Evolutionary conservation across 345 rosid species (phyloP).

Genomic region (Gossypium rotundifolium): DNA sequence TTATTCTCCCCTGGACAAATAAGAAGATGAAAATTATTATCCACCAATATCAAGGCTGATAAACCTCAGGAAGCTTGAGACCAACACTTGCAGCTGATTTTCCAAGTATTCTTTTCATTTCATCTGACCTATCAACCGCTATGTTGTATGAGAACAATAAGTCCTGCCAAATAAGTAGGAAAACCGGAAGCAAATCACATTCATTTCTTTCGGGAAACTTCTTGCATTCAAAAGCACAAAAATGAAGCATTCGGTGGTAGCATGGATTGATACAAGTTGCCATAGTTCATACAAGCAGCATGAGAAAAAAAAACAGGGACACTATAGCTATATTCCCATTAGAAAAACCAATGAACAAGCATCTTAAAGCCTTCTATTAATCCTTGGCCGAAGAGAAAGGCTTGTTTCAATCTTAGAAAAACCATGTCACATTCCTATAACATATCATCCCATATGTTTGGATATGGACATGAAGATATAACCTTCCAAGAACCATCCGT

Average conservation of each 20-base stretch:
- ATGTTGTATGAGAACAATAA: slow-evolving; percentile 82
- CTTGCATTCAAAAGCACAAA: not conserved
- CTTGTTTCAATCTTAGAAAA: not conserved
- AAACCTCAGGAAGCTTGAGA: slow-evolving; percentile 79
- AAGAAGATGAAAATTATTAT: not conserved
- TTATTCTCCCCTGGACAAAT: not conserved
- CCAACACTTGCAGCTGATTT: slow-evolving; percentile 96
- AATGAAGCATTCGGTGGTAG: not conserved
- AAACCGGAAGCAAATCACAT: not conserved
- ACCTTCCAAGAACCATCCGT: too few species aligned
- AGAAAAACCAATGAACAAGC: not conserved
- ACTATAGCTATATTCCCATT: not conserved
- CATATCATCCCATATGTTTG: not conserved
- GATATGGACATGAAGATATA: too few species aligned
- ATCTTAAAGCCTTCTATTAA: not conserved
- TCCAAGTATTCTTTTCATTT: slow-evolving; percentile 62
- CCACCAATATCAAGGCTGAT: slow-evolving; percentile 42
- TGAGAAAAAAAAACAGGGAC: not conserved
- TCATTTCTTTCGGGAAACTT: not conserved
- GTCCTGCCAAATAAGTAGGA: slow-evolving; percentile 47
- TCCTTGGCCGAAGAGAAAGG: not conserved
- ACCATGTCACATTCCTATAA: not conserved
- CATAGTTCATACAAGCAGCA: not conserved
- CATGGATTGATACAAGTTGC: not conserved
- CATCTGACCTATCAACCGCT: slow-evolving; percentile 77